Conservation (phyloP, 2,329 filamentous ascomycete genomes). For the Apiospora koreana region DNA sequence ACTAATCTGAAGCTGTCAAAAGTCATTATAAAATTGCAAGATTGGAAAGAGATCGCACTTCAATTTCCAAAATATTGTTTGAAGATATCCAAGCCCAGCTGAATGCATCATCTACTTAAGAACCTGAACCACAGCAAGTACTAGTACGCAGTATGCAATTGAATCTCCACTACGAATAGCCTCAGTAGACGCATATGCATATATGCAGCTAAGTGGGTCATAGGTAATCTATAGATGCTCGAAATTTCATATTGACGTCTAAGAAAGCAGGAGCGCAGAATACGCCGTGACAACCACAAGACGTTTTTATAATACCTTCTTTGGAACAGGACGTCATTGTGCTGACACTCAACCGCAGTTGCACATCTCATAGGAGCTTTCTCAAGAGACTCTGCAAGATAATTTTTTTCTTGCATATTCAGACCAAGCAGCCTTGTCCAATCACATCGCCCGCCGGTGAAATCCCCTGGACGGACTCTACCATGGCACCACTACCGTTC, state of each 20-base stretch:
- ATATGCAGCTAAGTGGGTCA: background rate
- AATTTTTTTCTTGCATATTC: background rate
- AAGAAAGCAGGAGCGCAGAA: background rate
- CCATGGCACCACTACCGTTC: slow-evolving; percentile 13
- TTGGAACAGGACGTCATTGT: background rate
- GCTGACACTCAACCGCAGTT: background rate
- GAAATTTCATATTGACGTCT: slow-evolving; percentile 1
- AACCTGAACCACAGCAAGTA: too few species aligned
- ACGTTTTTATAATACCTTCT: background rate
- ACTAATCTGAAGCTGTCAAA: too few species aligned
- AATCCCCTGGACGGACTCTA: background rate
- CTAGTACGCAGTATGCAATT: too few species aligned
- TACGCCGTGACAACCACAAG: background rate
- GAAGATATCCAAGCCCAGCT: too few species aligned
- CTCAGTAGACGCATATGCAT: background rate
- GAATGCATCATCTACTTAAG: too few species aligned
- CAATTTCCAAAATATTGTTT: too few species aligned
- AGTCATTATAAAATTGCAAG: too few species aligned
- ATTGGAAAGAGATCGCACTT: too few species aligned
- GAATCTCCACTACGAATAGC: background rate
- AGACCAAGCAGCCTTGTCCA: background rate
- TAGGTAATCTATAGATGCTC: background rate
- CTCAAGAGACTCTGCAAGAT: background rate
- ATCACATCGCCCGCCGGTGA: background rate
- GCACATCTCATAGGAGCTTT: background rate